phyloP scores from a whole-genome alignment of 305 asterid genomes.

The Fraxinus baroniana region DNA sequence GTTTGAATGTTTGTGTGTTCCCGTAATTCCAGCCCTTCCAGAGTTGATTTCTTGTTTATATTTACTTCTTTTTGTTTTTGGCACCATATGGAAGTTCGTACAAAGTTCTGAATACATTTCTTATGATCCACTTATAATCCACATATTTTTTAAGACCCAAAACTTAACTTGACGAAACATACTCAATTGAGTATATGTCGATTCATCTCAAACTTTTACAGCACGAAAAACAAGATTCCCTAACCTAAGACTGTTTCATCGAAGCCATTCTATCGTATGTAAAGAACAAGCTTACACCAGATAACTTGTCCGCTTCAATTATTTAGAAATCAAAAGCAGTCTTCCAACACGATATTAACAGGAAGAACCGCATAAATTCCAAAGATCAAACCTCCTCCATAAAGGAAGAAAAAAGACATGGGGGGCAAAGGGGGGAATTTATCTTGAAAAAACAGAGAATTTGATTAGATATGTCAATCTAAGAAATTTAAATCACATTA shows the following conservation, averaged over 20 bases:
- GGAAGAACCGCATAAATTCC: slow-evolving; percentile 2
- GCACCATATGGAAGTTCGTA: not conserved
- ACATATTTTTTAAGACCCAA: not conserved
- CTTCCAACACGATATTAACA: not conserved
- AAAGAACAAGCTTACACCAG: not conserved
- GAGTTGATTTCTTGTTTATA: not conserved
- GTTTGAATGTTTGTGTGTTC: not conserved
- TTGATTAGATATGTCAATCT: not conserved
- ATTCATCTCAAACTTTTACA: not conserved
- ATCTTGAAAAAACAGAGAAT: not conserved
- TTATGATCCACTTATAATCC: not conserved
- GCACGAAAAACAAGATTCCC: not conserved
- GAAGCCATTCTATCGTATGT: not conserved
- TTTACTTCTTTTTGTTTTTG: not conserved
- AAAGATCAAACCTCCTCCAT: not conserved
- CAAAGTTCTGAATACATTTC: not conserved
- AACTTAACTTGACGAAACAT: not conserved
- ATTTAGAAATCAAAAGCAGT: slow-evolving; percentile 13
- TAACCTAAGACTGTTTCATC: not conserved
- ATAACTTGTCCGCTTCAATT: slow-evolving; percentile 18
- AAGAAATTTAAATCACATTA: not conserved
- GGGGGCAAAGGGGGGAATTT: not conserved
- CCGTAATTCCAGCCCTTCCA: not conserved
- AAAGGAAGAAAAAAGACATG: not conserved
- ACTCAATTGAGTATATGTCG: not conserved